These are phyloP conservation scores for Exophiala calicioides DNA, from an alignment of 2,329 filamentous ascomycete genomes.

Conservation along the genomic window DNA sequence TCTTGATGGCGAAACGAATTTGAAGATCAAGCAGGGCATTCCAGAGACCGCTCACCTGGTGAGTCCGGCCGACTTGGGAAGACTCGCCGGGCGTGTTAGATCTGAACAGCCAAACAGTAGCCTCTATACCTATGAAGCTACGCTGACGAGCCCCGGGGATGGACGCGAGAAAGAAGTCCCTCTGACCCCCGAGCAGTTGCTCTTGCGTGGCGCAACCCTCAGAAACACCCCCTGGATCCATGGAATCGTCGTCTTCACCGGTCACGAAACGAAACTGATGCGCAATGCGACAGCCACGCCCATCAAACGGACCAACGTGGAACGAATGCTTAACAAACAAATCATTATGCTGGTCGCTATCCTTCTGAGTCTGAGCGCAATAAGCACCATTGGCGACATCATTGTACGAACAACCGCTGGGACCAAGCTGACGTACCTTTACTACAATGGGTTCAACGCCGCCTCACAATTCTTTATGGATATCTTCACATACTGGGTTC, in stretches of 20 bases:
- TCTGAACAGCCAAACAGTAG: slow-evolving; percentile 99
- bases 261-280: slow-evolving; percentile 98
- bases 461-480: slow-evolving; percentile 85
- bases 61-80: slow-evolving; percentile 79
- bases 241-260: slow-evolving; percentile 93
- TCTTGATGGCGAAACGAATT: slow-evolving; percentile 93
- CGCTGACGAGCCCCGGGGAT: slow-evolving; percentile 83
- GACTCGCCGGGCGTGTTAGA: slow-evolving; percentile 80
- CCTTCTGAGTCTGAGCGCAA: slow-evolving; percentile 77
- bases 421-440: slow-evolving; percentile 69
- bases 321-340: slow-evolving; percentile 88
- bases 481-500: slow-evolving; percentile 96
- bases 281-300: slow-evolving; percentile 94
- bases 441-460: slow-evolving; percentile 59
- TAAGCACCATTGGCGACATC: slow-evolving; percentile 89
- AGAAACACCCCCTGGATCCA: slow-evolving; percentile 98
- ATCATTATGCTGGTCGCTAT: slow-evolving; percentile 88
- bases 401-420: slow-evolving; percentile 69
- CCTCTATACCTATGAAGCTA: slow-evolving; percentile 96
- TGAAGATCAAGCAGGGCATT: slow-evolving; percentile 97
- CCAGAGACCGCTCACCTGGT: slow-evolving; percentile 89
- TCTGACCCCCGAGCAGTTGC: slow-evolving; percentile 85
- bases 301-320: slow-evolving; percentile 96
- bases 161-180: slow-evolving; percentile 92
- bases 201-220: slow-evolving; percentile 88